Conservation (phyloP, 2,329 filamentous ascomycete species). For the Phialophora chinensis region DNA sequence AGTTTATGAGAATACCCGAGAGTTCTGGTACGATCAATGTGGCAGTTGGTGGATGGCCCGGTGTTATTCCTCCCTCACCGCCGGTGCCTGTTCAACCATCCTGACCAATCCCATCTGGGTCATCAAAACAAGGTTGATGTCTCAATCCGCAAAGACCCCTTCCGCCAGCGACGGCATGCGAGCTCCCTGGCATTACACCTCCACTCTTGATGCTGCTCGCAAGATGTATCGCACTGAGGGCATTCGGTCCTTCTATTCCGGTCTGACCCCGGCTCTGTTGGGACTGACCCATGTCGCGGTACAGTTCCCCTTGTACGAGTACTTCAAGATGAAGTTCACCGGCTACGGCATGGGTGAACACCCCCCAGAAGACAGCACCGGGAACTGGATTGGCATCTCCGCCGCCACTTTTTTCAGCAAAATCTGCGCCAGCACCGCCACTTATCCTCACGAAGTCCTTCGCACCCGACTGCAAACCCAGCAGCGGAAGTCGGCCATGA, state of each 20-base stretch:
- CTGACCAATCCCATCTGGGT: conserved; percentile 99
- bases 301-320: conserved; percentile 96
- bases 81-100: conserved; percentile 89
- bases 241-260: conserved; percentile 89
- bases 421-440: conserved; percentile 89
- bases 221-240: conserved; percentile 97
- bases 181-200: conserved; percentile 81
- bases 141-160: conserved; percentile 69
- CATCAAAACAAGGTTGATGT: conserved; percentile 98
- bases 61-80: conserved; percentile 87
- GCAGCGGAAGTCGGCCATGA: conserved; percentile 65
- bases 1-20: conserved; percentile 89
- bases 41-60: conserved; percentile 78
- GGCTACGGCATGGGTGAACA: conserved; percentile 84
- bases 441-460: conserved; percentile 96
- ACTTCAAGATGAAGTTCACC: conserved; percentile 86
- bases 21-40: conserved; percentile 67
- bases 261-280: conserved; percentile 86
- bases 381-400: conserved; percentile 83
- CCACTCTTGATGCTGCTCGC: conserved; percentile 85
- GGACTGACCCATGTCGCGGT: conserved; percentile 95
- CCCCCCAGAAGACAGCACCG: conserved; percentile 59
- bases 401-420: conserved; percentile 92
- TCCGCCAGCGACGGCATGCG: conserved; percentile 59
- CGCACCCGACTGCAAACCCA: conserved; percentile 94